A percentile compares a stretch with the other conserved stretches of the same genome.
Conservation (phyloP, 345 rosid genomes). For the Cardamine resedifolia region DNA sequence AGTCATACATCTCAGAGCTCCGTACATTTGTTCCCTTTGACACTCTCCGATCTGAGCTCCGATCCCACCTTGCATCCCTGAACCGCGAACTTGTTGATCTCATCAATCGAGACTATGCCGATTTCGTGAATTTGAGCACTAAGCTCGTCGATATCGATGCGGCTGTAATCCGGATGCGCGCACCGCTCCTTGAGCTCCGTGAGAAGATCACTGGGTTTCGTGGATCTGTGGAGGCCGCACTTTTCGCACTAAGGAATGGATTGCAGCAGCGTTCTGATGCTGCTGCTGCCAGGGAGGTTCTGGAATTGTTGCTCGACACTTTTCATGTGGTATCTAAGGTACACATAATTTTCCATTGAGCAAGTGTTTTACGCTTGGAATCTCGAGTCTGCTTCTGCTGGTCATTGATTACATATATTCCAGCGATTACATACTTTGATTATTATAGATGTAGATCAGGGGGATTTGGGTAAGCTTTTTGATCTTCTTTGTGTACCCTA, state of each 20-base stretch:
- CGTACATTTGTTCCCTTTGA: conserved; percentile 94
- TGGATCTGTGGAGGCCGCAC: conserved; percentile 65
- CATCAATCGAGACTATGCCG: conserved; percentile 97
- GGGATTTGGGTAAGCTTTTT: not conserved
- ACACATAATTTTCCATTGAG: not conserved
- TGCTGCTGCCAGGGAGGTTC: conserved; percentile 78
- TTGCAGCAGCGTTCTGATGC: conserved; percentile 95
- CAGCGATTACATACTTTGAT: not conserved
- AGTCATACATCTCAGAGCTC: conserved; percentile 89
- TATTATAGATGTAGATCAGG: conserved; percentile 10
- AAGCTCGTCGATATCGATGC: conserved; percentile 95
- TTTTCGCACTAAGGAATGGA: conserved; percentile 68
- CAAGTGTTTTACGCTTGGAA: not conserved
- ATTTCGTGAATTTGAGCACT: conserved; percentile 90
- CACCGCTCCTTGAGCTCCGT: conserved; percentile 81
- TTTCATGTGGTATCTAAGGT: conserved; percentile 98
- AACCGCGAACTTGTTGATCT: conserved; percentile 94
- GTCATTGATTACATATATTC: not conserved
- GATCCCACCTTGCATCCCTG: conserved; percentile 76
- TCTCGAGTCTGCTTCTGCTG: not conserved
- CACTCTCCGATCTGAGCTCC: conserved; percentile 94
- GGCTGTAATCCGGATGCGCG: conserved; percentile 95
- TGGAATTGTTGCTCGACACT: conserved; percentile 83
- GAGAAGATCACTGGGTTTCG: conserved; percentile 88
- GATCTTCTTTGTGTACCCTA: not conserved